phyloP scores from a whole-genome alignment of 2,329 filamentous ascomycete species.

The Whalleya microplaca region DNA sequence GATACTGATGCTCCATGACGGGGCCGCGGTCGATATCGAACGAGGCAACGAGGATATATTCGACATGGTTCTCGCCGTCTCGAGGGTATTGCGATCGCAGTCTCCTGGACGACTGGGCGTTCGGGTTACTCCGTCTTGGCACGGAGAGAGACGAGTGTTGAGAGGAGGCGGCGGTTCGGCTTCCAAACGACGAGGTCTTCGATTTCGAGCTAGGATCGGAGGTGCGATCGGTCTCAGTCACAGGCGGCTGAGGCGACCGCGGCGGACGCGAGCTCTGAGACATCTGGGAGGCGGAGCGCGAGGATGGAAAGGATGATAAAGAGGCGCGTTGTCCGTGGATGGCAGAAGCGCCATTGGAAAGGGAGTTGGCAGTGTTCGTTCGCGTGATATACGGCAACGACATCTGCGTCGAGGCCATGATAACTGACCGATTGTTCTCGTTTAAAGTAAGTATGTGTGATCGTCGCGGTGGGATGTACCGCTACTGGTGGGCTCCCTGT shows the following conservation, averaged over 20 bases:
- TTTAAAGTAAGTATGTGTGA: slow-evolving; percentile 12
- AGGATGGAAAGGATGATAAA: slow-evolving; percentile 66
- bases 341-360: slow-evolving; percentile 35
- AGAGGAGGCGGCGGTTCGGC: slow-evolving; percentile 55
- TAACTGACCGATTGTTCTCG: slow-evolving; percentile 12
- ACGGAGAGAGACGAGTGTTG: slow-evolving; percentile 64
- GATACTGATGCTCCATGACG: slow-evolving; percentile 98
- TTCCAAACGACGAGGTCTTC: slow-evolving; percentile 57
- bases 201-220: slow-evolving; percentile 64
- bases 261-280: slow-evolving; percentile 57
- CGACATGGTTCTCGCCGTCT: slow-evolving; percentile 89
- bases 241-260: slow-evolving; percentile 57
- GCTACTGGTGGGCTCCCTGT: slow-evolving; percentile 13
- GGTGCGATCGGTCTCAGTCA: slow-evolving; percentile 56
- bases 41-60: slow-evolving; percentile 95
- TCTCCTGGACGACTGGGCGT: slow-evolving; percentile 56
- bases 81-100: slow-evolving; percentile 76
- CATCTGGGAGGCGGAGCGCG: slow-evolving; percentile 61
- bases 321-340: slow-evolving; percentile 53
- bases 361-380: slow-evolving; percentile 42
- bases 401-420: slow-evolving; percentile 46
- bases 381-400: slow-evolving; percentile 48
- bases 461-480: slow-evolving; percentile 21
- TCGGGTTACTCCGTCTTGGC: slow-evolving; percentile 53
- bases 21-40: slow-evolving; percentile 97